phyloP scores from a whole-genome alignment of 2,329 filamentous ascomycete species.

The Alternaria dauci region DNA sequence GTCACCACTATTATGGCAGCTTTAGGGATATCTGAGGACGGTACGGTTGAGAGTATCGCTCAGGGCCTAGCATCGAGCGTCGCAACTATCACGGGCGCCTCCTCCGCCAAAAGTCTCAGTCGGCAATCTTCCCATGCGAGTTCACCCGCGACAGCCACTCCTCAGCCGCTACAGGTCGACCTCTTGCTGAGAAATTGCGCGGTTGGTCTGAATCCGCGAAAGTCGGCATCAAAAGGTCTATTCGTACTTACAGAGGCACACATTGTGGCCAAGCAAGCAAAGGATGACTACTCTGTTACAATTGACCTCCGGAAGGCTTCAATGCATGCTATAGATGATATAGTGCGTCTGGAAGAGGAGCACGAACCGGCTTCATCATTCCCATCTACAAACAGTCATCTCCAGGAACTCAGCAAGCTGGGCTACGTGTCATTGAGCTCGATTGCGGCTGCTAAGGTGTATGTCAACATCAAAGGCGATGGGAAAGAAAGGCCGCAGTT shows the following conservation, averaged over 20 bases:
- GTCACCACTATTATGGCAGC: constrained; percentile 84
- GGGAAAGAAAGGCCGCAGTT: constrained; percentile 68
- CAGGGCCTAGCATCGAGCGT: constrained; percentile 80
- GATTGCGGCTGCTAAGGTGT: constrained; percentile 80
- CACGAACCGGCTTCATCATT: constrained; percentile 16
- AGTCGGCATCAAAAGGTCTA: constrained; percentile 76
- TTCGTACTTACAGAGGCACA: constrained; percentile 81
- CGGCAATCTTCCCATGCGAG: constrained; percentile 42
- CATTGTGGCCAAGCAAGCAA: constrained; percentile 72
- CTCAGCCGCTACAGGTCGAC: constrained; percentile 67
- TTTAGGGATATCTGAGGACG: constrained; percentile 72
- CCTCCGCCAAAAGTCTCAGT: constrained; percentile 56
- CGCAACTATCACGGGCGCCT: constrained; percentile 74
- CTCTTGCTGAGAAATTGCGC: constrained; percentile 83
- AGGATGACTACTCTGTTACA: constrained; percentile 68
- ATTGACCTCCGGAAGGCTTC: constrained; percentile 81
- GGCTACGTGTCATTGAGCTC: constrained; percentile 89
- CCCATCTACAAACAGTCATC: constrained; percentile 51
- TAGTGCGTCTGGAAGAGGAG: constrained; percentile 56
- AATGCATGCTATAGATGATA: constrained; percentile 82
- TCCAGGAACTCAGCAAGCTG: constrained; percentile 62
- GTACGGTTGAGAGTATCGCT: constrained; percentile 72
- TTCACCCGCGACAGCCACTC: constrained; percentile 24
- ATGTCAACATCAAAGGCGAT: constrained; percentile 67
- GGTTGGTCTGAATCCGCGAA: constrained; percentile 83